These are phyloP conservation scores for Cokeromyces recurvatus DNA, from an alignment of 371 early-diverging fungal genomes.

Conservation along the genomic window DNA sequence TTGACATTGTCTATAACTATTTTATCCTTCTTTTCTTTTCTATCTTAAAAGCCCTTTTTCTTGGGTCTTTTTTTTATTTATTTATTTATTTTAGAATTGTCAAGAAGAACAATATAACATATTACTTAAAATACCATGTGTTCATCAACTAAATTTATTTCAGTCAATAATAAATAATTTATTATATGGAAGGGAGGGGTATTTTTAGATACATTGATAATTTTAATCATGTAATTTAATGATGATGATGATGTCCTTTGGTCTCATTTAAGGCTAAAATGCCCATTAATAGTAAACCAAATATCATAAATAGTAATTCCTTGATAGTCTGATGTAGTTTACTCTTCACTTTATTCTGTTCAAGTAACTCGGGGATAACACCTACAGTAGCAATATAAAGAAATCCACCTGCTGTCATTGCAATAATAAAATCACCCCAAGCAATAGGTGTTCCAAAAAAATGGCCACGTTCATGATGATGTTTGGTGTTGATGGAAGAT, in stretches of 20 bases:
- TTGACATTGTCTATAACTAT: too few species aligned
- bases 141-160: too few species aligned
- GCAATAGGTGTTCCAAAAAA: slow-evolving; percentile 36
- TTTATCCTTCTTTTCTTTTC: too few species aligned
- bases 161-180: too few species aligned
- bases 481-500: background rate
- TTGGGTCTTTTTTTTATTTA: too few species aligned
- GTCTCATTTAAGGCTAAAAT: slow-evolving; percentile 55
- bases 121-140: too few species aligned
- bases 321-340: slow-evolving; percentile 38
- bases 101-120: too few species aligned
- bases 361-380: slow-evolving; percentile 68
- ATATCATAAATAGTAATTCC: slow-evolving; percentile 55
- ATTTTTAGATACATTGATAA: too few species aligned
- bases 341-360: background rate
- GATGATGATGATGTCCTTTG: slow-evolving; percentile 4
- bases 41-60: too few species aligned
- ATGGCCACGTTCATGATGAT: background rate
- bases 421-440: slow-evolving; percentile 72
- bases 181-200: too few species aligned
- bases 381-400: slow-evolving; percentile 87
- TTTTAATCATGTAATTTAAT: too few species aligned
- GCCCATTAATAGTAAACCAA: slow-evolving; percentile 57
- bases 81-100: background rate
- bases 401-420: slow-evolving; percentile 87